A percentile compares a stretch with the other conserved stretches of the same genome.
These are phyloP conservation scores for Penicillium parvum DNA, from an alignment of 495 filamentous ascomycete species.

Conservation along the genomic window DNA sequence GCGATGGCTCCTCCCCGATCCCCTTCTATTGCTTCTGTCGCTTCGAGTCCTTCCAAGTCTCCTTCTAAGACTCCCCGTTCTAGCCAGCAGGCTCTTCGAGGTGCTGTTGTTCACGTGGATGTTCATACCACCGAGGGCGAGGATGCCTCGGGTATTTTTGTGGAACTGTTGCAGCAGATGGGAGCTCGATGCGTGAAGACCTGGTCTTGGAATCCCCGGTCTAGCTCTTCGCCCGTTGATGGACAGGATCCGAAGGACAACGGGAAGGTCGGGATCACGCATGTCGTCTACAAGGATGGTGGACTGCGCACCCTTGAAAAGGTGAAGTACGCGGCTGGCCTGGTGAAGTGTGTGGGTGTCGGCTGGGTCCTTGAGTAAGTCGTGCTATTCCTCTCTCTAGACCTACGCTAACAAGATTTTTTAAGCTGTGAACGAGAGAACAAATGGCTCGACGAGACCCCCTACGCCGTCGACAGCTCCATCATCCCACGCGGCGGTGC, in stretches of 20 bases:
- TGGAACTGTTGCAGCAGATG: conserved; percentile 75
- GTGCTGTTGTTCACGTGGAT: conserved; percentile 84
- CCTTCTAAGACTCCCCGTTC: conserved; percentile 23
- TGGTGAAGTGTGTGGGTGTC: conserved; percentile 80
- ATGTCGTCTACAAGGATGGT: conserved; percentile 94
- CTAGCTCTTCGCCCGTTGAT: conserved; percentile 35
- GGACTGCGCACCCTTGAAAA: conserved; percentile 83
- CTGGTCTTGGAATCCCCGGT: conserved; percentile 78
- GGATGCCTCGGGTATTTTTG: conserved; percentile 79
- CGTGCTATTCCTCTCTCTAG: neutral
- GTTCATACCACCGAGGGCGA: conserved; percentile 88
- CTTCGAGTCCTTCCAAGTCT: conserved; percentile 29
- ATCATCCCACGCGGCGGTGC: conserved; percentile 70
- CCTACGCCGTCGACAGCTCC: conserved; percentile 68
- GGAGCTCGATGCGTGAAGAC: conserved; percentile 78
- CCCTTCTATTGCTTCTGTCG: conserved; percentile 18
- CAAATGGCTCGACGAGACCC: conserved; percentile 64
- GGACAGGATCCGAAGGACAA: conserved; percentile 26
- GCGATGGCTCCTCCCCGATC: conserved; percentile 10
- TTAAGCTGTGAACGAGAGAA: conserved; percentile 74
- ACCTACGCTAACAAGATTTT: neutral
- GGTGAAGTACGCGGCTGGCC: conserved; percentile 65
- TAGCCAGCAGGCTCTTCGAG: conserved; percentile 47
- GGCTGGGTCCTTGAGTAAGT: conserved; percentile 84
- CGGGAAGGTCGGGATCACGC: conserved; percentile 76